phyloP scores from a whole-genome alignment of 306 rosid genomes.

The Malus sylvestris region DNA sequence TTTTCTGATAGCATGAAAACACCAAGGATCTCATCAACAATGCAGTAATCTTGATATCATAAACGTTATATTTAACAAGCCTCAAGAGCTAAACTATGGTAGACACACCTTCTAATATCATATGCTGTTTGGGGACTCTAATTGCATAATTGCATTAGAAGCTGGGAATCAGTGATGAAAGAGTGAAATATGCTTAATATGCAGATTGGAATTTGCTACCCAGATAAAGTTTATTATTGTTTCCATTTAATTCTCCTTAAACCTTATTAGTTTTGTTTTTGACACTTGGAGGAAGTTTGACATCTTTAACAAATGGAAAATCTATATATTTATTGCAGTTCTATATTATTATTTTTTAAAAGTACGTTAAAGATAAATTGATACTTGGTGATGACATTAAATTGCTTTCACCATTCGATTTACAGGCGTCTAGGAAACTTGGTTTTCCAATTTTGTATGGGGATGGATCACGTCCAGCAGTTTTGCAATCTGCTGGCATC shows the following conservation, averaged over 20 bases:
- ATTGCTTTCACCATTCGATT: constrained; percentile 10
- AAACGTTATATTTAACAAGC: not conserved
- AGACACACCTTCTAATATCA: not conserved
- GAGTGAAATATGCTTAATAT: not conserved
- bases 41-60: not conserved
- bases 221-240: not conserved
- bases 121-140: not conserved
- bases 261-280: not conserved
- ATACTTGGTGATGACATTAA: not conserved
- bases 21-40: not conserved
- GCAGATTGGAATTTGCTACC: not conserved
- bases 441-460: constrained; percentile 90
- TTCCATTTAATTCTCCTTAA: not conserved
- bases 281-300: not conserved
- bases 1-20: not conserved
- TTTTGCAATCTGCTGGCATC: constrained; percentile 91
- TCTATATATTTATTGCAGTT: not conserved
- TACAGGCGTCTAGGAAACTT: constrained; percentile 63
- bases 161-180: not conserved
- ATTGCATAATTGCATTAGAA: not conserved
- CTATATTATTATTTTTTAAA: not conserved
- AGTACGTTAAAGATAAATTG: not conserved
- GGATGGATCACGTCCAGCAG: constrained; percentile 87
- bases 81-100: not conserved
- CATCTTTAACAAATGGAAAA: not conserved